Percentiles rank a stretch among this genome's conserved stretches.
These are phyloP conservation scores for Solanum aculeatissimum DNA, from an alignment of 305 asterid species.

Conservation along the genomic window DNA sequence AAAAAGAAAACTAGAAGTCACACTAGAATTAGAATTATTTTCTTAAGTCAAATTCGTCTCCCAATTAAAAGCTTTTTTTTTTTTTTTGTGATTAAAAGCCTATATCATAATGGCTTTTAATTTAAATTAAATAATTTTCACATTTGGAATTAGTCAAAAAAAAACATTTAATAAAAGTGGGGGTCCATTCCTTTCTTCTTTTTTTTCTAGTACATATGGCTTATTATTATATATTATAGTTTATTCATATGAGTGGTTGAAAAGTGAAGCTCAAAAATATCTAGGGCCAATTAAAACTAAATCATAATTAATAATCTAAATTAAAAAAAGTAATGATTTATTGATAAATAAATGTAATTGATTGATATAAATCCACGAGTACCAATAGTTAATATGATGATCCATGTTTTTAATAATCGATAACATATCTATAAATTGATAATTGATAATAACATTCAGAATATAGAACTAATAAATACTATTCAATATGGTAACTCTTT, in stretches of 20 bases:
- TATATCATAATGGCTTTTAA: background rate
- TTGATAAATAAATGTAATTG: background rate
- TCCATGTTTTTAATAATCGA: no score
- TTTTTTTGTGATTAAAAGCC: no score
- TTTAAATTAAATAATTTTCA: background rate
- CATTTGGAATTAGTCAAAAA: background rate
- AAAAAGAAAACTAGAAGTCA: background rate
- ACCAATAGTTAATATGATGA: background rate
- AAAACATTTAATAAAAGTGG: background rate
- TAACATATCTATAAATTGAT: no score
- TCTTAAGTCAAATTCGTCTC: background rate
- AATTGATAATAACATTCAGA: background rate
- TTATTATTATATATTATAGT: background rate
- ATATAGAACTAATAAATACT: no score
- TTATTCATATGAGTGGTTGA: background rate
- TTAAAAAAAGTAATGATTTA: background rate
- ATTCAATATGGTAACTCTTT: no score
- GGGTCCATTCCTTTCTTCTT: background rate
- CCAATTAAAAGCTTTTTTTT: background rate
- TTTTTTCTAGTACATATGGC: background rate
- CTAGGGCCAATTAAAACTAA: fast-evolving
- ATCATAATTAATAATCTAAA: background rate
- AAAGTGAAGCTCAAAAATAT: background rate
- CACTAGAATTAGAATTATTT: background rate
- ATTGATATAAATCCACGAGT: background rate